phyloP scores from a whole-genome alignment of 1,284 basidiomycete genomes.

The Apiotrichum siamense region DNA sequence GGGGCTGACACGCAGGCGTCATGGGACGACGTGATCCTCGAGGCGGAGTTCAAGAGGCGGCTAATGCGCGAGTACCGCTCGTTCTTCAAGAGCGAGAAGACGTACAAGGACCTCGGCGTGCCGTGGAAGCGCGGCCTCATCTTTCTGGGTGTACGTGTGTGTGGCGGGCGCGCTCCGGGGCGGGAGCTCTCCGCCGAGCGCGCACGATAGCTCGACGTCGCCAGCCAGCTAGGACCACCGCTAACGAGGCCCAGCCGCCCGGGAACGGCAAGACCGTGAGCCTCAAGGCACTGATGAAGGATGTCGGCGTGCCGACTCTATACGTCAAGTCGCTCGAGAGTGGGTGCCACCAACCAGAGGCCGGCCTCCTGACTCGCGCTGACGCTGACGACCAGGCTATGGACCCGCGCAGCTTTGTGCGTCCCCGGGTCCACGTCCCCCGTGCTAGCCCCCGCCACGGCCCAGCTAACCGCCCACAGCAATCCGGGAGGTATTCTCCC shows the following conservation, averaged over 20 bases:
- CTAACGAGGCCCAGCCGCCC: conserved; percentile 26
- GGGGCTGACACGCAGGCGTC: no score
- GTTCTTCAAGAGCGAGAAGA: conserved; percentile 64
- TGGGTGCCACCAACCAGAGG: no score
- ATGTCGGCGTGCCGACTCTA: conserved; percentile 53
- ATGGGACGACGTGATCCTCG: conserved; percentile 58
- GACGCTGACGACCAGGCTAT: no score
- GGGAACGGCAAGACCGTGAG: conserved; percentile 81
- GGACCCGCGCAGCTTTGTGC: no score
- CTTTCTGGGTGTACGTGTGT: conserved; percentile 27
- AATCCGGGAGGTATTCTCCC: conserved; percentile 28
- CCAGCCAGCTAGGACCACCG: no score
- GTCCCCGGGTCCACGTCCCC: no score
- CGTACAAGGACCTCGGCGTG: conserved; percentile 65
- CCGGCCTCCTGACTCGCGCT: no score
- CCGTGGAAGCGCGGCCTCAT: conserved; percentile 64
- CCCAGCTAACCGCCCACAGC: no score
- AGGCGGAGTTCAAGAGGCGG: conserved; percentile 60
- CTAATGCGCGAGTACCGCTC: conserved; percentile 66
- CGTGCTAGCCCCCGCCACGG: no score
- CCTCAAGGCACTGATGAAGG: conserved; percentile 55
- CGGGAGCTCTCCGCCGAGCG: no score
- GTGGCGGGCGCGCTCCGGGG: no score
- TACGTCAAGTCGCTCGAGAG: conserved; percentile 60
- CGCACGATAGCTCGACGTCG: no score